Evolutionary conservation across 495 filamentous ascomycete genomes (phyloP).

Genomic region (Penicillium angulare): DNA sequence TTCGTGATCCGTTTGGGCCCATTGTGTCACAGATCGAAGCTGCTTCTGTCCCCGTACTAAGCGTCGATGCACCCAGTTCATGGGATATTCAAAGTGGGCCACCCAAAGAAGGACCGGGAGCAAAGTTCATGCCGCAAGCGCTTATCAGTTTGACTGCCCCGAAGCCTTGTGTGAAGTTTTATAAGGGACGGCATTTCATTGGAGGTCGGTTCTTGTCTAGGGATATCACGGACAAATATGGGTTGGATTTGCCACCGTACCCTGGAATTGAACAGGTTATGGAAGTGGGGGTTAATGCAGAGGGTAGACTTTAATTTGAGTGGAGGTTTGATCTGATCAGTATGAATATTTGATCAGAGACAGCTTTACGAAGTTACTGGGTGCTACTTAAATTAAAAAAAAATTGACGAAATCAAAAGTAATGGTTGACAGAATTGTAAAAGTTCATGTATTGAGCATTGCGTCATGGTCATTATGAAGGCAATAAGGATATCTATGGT

Average conservation of each 20-base stretch:
- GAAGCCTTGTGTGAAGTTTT: slow-evolving; percentile 86
- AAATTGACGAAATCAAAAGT: not conserved
- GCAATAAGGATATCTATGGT: slow-evolving; percentile 16
- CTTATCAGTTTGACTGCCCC: slow-evolving; percentile 91
- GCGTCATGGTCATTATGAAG: slow-evolving; percentile 25
- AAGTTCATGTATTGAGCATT: slow-evolving; percentile 1
- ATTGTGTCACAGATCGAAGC: slow-evolving; percentile 75
- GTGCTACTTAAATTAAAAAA: no score
- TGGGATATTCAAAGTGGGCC: slow-evolving; percentile 92
- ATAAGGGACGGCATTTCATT: slow-evolving; percentile 82
- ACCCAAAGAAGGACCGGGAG: slow-evolving; percentile 72
- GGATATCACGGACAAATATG: slow-evolving; percentile 82
- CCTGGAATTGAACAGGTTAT: slow-evolving; percentile 86
- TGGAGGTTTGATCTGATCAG: not conserved
- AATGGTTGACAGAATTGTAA: no score
- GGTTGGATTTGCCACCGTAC: slow-evolving; percentile 78
- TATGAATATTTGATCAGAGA: not conserved
- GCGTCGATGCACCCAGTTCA: slow-evolving; percentile 87
- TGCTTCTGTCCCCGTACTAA: slow-evolving; percentile 72
- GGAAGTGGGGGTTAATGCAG: slow-evolving; percentile 62
- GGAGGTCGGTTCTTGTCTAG: slow-evolving; percentile 85
- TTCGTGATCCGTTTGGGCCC: slow-evolving; percentile 83
- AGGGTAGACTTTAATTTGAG: slow-evolving; percentile 51
- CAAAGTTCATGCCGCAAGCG: slow-evolving; percentile 71
- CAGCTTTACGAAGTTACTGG: no score